phyloP scores from a whole-genome alignment of 352 stramenopile species.

The Lagenidium giganteum region DNA sequence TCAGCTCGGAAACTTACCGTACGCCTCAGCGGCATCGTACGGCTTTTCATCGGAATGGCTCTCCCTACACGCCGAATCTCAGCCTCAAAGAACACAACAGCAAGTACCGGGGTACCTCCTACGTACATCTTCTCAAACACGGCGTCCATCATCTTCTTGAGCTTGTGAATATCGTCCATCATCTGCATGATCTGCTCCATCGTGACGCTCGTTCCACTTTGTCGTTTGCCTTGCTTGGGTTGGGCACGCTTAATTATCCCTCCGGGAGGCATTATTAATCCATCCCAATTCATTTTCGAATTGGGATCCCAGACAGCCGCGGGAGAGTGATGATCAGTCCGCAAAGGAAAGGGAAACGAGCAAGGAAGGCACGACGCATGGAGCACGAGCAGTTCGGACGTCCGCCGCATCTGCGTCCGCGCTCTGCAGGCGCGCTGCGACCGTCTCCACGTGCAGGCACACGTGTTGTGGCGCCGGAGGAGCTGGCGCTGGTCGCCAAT shows the following conservation, averaged over 20 bases:
- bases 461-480: slow-evolving; percentile 5
- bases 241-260: too few relatives aligned
- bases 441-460: slow-evolving; percentile 6
- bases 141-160: slow-evolving; percentile 89
- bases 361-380: too few relatives aligned
- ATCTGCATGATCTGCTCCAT: slow-evolving; percentile 91
- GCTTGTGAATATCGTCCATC: slow-evolving; percentile 89
- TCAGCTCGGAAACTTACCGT: slow-evolving; percentile 46
- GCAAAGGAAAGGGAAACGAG: background rate
- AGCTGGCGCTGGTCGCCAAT: slow-evolving; percentile 16
- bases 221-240: too few relatives aligned
- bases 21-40: slow-evolving; percentile 75
- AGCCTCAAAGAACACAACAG: background rate
- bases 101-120: slow-evolving; percentile 7
- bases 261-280: too few relatives aligned
- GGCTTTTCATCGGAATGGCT: slow-evolving; percentile 46
- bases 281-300: too few relatives aligned
- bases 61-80: slow-evolving; percentile 19
- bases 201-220: too few relatives aligned
- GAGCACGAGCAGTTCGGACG: slow-evolving; percentile 48
- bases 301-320: too few relatives aligned
- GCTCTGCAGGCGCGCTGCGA: slow-evolving; percentile 25
- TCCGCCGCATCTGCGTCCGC: slow-evolving; percentile 40
- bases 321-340: too few relatives aligned
- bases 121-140: slow-evolving; percentile 83